phyloP scores from a whole-genome alignment of 2,329 filamentous ascomycete species.

The Coleophoma crateriformis region DNA sequence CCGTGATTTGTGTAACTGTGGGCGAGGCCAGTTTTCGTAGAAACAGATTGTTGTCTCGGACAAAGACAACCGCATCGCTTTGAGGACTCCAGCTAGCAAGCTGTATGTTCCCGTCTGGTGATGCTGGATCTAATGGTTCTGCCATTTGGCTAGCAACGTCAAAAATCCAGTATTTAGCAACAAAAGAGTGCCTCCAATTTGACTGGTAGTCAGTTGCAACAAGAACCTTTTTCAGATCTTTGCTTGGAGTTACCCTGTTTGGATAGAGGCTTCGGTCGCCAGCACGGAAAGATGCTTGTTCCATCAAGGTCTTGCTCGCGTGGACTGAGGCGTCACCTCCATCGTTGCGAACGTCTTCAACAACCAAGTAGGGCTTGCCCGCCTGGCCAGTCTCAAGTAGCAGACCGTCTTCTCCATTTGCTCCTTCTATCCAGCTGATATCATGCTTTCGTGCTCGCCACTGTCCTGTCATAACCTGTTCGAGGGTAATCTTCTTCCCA shows the following conservation, averaged over 20 bases:
- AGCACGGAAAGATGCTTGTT: slow-evolving; percentile 56
- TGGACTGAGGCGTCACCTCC: slow-evolving; percentile 32
- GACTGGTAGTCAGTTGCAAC: slow-evolving; percentile 66
- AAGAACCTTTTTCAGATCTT: slow-evolving; percentile 80
- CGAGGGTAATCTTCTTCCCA: slow-evolving; percentile 68
- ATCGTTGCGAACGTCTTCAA: slow-evolving; percentile 73
- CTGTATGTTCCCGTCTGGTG: slow-evolving; percentile 64
- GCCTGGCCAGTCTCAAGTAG: slow-evolving; percentile 65
- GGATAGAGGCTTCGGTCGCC: slow-evolving; percentile 51
- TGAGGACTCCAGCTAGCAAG: slow-evolving; percentile 85
- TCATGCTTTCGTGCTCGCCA: slow-evolving; percentile 60
- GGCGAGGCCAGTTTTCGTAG: slow-evolving; percentile 56
- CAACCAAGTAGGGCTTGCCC: slow-evolving; percentile 71
- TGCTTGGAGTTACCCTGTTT: slow-evolving; percentile 65
- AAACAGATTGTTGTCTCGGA: slow-evolving; percentile 84
- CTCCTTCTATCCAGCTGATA: slow-evolving; percentile 73
- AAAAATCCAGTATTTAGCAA: slow-evolving; percentile 84
- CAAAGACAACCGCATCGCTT: slow-evolving; percentile 85
- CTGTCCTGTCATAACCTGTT: slow-evolving; percentile 60
- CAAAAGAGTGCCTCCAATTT: slow-evolving; percentile 89
- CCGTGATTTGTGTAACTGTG: slow-evolving; percentile 59
- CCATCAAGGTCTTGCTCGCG: slow-evolving; percentile 69
- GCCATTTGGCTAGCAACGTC: slow-evolving; percentile 76
- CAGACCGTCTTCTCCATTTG: slow-evolving; percentile 75
- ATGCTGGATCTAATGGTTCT: slow-evolving; percentile 69